Conservation (phyloP, 225 moss, liverwort and hornwort genomes). For the Neckera pumila region DNA sequence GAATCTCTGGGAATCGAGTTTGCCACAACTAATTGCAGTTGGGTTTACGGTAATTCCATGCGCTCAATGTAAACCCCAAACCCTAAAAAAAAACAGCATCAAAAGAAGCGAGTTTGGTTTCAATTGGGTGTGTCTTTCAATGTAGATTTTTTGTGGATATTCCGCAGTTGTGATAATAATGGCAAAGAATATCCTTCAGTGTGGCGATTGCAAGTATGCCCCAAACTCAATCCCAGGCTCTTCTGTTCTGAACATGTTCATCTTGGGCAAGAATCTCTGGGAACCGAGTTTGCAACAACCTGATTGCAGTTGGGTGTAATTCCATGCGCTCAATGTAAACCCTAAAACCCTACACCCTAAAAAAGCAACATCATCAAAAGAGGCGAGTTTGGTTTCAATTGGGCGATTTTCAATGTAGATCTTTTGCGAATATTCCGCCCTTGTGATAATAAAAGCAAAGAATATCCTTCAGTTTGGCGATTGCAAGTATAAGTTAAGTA, state of each 20-base stretch:
- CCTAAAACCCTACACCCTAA: background rate
- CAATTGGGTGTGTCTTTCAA: too few species aligned
- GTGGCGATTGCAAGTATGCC: too few species aligned
- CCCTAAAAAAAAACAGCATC: background rate
- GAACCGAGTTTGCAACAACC: too few species aligned
- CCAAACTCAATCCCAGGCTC: background rate
- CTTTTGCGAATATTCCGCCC: background rate
- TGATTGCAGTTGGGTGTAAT: background rate
- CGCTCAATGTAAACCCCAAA: background rate
- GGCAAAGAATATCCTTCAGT: background rate
- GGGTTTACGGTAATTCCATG: background rate
- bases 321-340: background rate
- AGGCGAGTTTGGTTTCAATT: background rate
- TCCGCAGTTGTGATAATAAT: background rate
- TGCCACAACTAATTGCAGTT: background rate
- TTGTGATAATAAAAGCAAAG: background rate
- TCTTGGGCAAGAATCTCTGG: too few species aligned
- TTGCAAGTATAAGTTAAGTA: too few species aligned
- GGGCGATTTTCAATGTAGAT: too few species aligned
- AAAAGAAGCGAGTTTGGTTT: too few species aligned
- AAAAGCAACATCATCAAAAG: background rate
- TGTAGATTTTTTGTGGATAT: background rate
- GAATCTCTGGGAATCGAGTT: too few species aligned
- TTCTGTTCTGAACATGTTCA: too few species aligned
- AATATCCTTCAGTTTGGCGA: background rate